Conservation (phyloP, 2,329 filamentous ascomycete genomes). For the Mycogone perniciosa region DNA sequence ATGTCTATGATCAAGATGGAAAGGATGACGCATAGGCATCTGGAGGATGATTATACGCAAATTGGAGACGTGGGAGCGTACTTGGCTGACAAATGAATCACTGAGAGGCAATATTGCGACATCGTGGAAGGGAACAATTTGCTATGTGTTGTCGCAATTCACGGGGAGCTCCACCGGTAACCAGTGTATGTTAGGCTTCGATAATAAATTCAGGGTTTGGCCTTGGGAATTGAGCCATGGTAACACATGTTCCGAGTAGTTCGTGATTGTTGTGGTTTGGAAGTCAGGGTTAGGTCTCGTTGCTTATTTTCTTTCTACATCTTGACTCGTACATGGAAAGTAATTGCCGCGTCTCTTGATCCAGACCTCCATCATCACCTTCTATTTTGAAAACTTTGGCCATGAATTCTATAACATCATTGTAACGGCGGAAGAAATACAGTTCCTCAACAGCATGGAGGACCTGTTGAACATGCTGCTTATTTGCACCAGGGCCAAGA, state of each 20-base stretch:
- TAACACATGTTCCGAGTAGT: too few species aligned
- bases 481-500: slow-evolving; percentile 31
- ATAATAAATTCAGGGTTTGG: too few species aligned
- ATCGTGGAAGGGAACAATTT: too few species aligned
- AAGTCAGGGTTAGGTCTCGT: slow-evolving; percentile 2
- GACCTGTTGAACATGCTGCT: slow-evolving; percentile 43
- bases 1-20: too few species aligned
- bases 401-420: slow-evolving; percentile 39
- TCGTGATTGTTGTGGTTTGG: neutral
- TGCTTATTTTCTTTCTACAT: slow-evolving; percentile 30
- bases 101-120: too few species aligned
- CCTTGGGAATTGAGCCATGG: too few species aligned
- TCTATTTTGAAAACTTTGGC: slow-evolving; percentile 27
- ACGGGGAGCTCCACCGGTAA: too few species aligned
- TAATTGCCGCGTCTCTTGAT: slow-evolving; percentile 36
- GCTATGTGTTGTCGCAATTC: too few species aligned
- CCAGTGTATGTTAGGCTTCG: too few species aligned
- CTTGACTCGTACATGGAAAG: slow-evolving; percentile 38
- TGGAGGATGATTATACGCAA: neutral
- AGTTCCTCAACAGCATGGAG: slow-evolving; percentile 53
- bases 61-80: too few species aligned
- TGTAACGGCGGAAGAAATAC: slow-evolving; percentile 46
- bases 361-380: slow-evolving; percentile 28
- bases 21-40: neutral
- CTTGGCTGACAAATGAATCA: too few species aligned